phyloP scores from a whole-genome alignment of 176 grass and related monocot species.

The Raddia distichophylla region DNA sequence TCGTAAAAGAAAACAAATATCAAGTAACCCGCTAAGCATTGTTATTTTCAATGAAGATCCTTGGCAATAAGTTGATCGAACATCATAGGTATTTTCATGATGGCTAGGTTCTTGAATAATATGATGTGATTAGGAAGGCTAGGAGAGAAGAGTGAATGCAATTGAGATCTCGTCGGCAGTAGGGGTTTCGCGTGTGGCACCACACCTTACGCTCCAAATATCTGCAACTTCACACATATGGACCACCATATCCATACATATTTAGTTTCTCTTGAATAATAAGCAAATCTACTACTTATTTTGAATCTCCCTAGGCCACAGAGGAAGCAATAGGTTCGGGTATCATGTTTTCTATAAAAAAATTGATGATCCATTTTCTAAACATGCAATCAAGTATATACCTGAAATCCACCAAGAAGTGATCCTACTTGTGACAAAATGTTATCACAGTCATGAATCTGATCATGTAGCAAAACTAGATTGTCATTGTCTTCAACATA shows the following conservation, averaged over 20 bases:
- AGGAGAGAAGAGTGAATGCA: too few species aligned
- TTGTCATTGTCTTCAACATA: constrained; percentile 72
- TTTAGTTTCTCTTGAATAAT: not conserved
- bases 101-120: too few species aligned
- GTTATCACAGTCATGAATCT: constrained; percentile 73
- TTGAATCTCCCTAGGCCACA: too few species aligned
- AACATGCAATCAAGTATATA: constrained; percentile 40
- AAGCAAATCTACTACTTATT: constrained; percentile 24
- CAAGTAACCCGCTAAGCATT: not conserved
- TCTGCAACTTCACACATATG: not conserved
- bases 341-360: too few species aligned
- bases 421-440: constrained; percentile 71
- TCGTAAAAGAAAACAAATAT: constrained; percentile 5
- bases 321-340: not conserved
- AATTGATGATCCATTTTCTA: not conserved
- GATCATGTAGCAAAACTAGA: constrained; percentile 61
- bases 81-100: not conserved
- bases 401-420: constrained; percentile 70
- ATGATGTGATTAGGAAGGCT: too few species aligned
- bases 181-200: too few species aligned
- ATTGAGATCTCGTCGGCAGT: too few species aligned
- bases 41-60: not conserved
- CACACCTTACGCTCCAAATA: not conserved
- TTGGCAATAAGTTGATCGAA: constrained; percentile 4
- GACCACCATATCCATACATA: not conserved